Evolutionary conservation across 805 yeast genomes (phyloP), one percentile per base, ranked within the genome.

Genomic region (Candida koratica): DNA sequence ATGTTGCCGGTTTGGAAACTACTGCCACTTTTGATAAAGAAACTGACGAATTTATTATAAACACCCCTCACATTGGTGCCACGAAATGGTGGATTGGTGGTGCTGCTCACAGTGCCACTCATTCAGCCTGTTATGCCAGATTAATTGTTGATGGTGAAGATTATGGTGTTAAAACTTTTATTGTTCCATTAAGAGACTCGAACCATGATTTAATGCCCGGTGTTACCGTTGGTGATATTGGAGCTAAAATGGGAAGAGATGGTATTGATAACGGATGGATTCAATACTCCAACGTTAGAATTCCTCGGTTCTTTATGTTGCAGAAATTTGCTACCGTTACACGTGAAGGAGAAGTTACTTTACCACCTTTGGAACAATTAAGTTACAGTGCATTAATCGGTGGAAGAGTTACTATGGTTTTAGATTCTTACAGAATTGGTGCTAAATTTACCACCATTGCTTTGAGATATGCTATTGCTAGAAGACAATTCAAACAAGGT

Each of bases 1-100:
- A 75, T 46, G 80, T 78, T 28, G 73, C 65, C 6, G 73, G 79
- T 36, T 69, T 74, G 67, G 79, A 73, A 56, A 75, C 80, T 25
- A 61, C 64, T 17, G 78, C 78, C 19, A 58, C 69, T 28, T 66
- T 62, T 35, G 73, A 67, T 43, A 51, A 49, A 32, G 56, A 53
- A 37, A 56, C 54, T 16, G 73, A 67, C 46, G 67, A 66, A 48
- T 67, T 67, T 42, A 47, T 67, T 38, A 60, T 67, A 43, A 63
- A 64, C 52, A 67, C 73, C 19, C 73, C 73, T 5, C 71, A 67
- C 45, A 59, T 67, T 42, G 71, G 73, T 41, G 73, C 73, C 30
- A 67, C 73, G 43, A 67, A 67, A 49, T 67, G 73, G 73, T 67
- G 73, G 73, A 67, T 67, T 41, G 73, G 73, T 25, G 72, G 72